phyloP scores from a whole-genome alignment of 2,329 filamentous ascomycete species.

The Ophiognomonia clavigignenti-juglandacearum region DNA sequence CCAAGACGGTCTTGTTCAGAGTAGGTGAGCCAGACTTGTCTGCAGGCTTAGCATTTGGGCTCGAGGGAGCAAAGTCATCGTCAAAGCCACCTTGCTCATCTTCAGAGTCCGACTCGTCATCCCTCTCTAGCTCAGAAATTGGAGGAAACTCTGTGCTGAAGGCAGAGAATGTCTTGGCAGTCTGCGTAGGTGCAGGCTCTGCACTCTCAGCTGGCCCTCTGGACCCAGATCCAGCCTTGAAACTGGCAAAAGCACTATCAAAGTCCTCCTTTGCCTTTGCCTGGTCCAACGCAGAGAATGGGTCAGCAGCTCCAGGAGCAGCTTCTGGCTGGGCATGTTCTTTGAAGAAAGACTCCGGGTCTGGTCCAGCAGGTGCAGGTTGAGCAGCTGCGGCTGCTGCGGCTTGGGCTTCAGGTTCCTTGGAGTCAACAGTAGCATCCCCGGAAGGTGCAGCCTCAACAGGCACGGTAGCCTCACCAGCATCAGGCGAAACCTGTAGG shows the following conservation, averaged over 20 bases:
- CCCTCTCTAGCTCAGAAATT: slow-evolving; percentile 77
- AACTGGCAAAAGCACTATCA: slow-evolving; percentile 78
- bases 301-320: slow-evolving; percentile 29
- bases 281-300: slow-evolving; percentile 49
- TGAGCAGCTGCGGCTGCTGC: too few relatives aligned
- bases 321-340: slow-evolving; percentile 7
- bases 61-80: slow-evolving; percentile 78
- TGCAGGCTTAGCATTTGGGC: slow-evolving; percentile 33
- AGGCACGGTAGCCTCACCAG: slow-evolving; percentile 22
- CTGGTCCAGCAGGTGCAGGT: slow-evolving; percentile 2
- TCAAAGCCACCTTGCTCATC: slow-evolving; percentile 82
- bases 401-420: slow-evolving; percentile 9
- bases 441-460: slow-evolving; percentile 28
- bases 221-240: slow-evolving; percentile 43
- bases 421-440: slow-evolving; percentile 14
- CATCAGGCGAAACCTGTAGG: slow-evolving; percentile 18
- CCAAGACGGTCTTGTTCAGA: slow-evolving; percentile 24
- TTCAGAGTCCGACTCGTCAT: slow-evolving; percentile 79
- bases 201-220: slow-evolving; percentile 28
- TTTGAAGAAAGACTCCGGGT: slow-evolving; percentile 11
- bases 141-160: slow-evolving; percentile 85
- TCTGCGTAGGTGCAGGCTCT: slow-evolving; percentile 32
- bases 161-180: slow-evolving; percentile 38
- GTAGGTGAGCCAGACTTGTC: slow-evolving; percentile 23
- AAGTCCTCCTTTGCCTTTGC: slow-evolving; percentile 73